These are phyloP conservation scores for Leishmania mexicana DNA, from an alignment of 208 protist species.

Conservation along the genomic window DNA sequence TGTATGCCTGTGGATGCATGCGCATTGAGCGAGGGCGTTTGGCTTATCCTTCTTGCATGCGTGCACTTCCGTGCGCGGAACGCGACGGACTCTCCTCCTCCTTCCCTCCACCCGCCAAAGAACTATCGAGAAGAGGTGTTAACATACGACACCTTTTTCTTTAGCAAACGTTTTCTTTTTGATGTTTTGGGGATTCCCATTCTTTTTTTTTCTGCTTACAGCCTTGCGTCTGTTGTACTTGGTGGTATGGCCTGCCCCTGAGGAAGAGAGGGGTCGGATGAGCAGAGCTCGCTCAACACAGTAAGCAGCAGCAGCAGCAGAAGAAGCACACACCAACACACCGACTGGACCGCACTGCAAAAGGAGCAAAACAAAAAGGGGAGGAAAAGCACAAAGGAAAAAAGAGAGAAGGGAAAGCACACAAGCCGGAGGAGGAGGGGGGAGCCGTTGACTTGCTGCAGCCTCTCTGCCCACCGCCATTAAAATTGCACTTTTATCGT, in stretches of 20 bases:
- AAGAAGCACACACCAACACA: background rate
- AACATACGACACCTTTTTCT: background rate
- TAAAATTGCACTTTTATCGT: background rate
- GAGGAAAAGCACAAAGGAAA: constrained; percentile 11
- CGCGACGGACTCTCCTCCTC: background rate
- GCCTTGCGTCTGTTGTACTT: background rate
- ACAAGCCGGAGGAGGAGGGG: background rate
- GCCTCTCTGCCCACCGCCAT: background rate
- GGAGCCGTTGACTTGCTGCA: background rate
- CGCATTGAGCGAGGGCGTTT: background rate
- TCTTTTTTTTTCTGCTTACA: background rate
- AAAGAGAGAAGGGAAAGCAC: background rate
- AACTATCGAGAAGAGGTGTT: background rate
- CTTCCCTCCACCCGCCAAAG: background rate
- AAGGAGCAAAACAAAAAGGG: background rate
- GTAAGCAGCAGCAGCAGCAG: background rate
- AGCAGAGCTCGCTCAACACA: background rate
- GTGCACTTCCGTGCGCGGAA: background rate
- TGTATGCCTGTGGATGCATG: background rate
- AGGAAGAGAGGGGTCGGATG: background rate
- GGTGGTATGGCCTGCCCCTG: background rate
- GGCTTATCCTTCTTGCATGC: background rate
- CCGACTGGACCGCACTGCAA: background rate
- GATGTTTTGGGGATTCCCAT: background rate
- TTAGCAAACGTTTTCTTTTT: background rate